Percentiles rank a stretch among this genome's conserved stretches.
Conservation (phyloP, 768 basidiomycete species). For the Lactarius evosmus region DNA sequence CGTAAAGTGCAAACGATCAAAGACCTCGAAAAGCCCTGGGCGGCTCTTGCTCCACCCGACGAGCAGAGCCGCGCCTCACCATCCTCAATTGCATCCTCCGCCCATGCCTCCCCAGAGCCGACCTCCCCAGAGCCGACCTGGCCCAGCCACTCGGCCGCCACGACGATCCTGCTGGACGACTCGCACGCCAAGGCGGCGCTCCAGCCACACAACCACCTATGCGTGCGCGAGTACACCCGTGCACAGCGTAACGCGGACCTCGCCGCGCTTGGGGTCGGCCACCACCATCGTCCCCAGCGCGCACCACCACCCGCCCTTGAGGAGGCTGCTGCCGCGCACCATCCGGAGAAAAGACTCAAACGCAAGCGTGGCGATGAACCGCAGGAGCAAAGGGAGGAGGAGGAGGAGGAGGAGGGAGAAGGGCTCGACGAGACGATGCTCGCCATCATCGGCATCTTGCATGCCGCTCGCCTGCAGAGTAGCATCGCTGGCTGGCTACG, state of each 20-base stretch:
- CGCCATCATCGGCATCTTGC: conserved; percentile 65
- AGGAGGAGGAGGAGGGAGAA: background rate
- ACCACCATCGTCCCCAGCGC: background rate
- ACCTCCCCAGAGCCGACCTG: background rate
- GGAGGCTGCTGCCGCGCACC: conserved; percentile 23
- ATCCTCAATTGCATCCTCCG: background rate
- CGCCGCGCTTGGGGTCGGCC: conserved; percentile 26
- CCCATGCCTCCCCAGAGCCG: background rate
- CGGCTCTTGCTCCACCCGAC: conserved; percentile 33
- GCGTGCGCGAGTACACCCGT: conserved; percentile 63
- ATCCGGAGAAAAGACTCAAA: conserved; percentile 7
- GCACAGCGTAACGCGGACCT: conserved; percentile 43
- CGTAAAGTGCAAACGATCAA: conserved; percentile 60
- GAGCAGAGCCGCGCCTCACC: background rate
- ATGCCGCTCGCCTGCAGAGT: conserved; percentile 52
- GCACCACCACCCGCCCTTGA: conserved; percentile 20
- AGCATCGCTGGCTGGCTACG: conserved; percentile 71
- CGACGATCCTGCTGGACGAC: conserved; percentile 52
- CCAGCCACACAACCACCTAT: conserved; percentile 82
- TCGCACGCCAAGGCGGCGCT: conserved; percentile 53
- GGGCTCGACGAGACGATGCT: conserved; percentile 55
- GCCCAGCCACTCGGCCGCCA: conserved; percentile 41
- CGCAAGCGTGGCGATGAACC: conserved; percentile 1
- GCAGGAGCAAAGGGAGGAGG: background rate
- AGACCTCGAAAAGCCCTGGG: conserved; percentile 69